A percentile compares a stretch with the other conserved stretches of the same genome.
These are phyloP conservation scores for Hymenotorrendiella dingleyae DNA, from an alignment of 2,329 filamentous ascomycete genomes.

Conservation along the genomic window DNA sequence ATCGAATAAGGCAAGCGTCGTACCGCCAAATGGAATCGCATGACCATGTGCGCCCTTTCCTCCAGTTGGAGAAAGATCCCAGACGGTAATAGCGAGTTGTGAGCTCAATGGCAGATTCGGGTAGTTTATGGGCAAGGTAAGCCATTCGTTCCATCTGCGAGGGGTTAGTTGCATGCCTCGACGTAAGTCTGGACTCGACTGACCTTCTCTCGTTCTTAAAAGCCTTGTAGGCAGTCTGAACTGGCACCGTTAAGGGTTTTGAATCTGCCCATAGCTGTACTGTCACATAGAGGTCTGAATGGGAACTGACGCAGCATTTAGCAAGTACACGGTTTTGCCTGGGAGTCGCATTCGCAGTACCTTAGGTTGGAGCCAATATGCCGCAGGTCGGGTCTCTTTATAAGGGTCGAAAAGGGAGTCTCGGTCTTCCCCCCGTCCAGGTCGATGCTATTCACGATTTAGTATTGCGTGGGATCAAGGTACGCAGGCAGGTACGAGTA, in stretches of 20 bases:
- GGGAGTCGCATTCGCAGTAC: constrained; percentile 34
- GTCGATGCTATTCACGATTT: constrained; percentile 51
- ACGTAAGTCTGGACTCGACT: background rate
- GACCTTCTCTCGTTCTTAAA: constrained; percentile 70
- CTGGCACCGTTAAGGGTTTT: constrained; percentile 84
- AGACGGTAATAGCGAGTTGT: constrained; percentile 85
- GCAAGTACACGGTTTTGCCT: constrained; percentile 24
- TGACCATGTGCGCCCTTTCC: constrained; percentile 65
- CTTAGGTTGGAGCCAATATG: constrained; percentile 82
- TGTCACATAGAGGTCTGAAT: constrained; percentile 89
- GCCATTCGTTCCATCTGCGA: constrained; percentile 94
- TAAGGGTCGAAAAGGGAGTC: constrained; percentile 68
- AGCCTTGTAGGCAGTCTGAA: constrained; percentile 87
- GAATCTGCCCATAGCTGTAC: constrained; percentile 93
- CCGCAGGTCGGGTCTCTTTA: constrained; percentile 72
- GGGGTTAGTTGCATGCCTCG: constrained; percentile 13
- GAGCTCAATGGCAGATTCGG: constrained; percentile 75
- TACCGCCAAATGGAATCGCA: constrained; percentile 87
- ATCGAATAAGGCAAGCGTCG: constrained; percentile 88
- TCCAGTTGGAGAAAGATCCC: constrained; percentile 83
- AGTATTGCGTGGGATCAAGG: too few species aligned
- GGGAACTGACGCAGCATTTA: constrained; percentile 58
- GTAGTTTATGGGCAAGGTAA: constrained; percentile 79
- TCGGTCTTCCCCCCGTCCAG: constrained; percentile 74
- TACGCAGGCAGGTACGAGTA: too few species aligned